These are phyloP conservation scores for Podaxis carcinomalis DNA, from an alignment of 768 basidiomycete species.

Conservation along the genomic window DNA sequence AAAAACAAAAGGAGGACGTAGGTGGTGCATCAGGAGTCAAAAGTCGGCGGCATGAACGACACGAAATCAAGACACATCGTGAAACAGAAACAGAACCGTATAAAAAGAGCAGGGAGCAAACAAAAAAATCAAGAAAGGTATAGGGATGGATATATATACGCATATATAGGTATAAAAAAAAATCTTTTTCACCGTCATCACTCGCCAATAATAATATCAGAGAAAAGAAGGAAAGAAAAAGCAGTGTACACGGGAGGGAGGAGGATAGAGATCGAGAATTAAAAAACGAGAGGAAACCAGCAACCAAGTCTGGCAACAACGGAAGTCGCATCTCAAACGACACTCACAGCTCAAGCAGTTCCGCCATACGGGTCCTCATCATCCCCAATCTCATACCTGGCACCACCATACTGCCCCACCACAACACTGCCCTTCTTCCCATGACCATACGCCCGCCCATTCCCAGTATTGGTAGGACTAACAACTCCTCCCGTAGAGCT, in stretches of 20 bases:
- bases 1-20: background rate
- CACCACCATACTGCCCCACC: background rate
- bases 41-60: background rate
- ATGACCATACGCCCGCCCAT: background rate
- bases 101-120: no score
- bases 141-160: background rate
- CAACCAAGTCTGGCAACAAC: background rate
- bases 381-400: conserved; percentile 3
- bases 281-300: background rate
- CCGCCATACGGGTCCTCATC: conserved; percentile 7
- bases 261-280: background rate
- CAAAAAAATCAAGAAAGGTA: background rate
- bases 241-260: background rate
- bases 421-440: background rate
- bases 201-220: background rate
- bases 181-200: background rate
- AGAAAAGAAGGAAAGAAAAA: background rate
- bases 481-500: background rate
- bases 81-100: no score
- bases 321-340: background rate
- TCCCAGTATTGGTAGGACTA: conserved; percentile 3
- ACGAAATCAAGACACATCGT: background rate
- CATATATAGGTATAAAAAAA: background rate
- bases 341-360: background rate
- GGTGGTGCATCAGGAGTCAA: background rate